These are phyloP conservation scores for Syncephalastrum racemosum DNA, from an alignment of 371 early-diverging fungal genomes.

Conservation along the genomic window DNA sequence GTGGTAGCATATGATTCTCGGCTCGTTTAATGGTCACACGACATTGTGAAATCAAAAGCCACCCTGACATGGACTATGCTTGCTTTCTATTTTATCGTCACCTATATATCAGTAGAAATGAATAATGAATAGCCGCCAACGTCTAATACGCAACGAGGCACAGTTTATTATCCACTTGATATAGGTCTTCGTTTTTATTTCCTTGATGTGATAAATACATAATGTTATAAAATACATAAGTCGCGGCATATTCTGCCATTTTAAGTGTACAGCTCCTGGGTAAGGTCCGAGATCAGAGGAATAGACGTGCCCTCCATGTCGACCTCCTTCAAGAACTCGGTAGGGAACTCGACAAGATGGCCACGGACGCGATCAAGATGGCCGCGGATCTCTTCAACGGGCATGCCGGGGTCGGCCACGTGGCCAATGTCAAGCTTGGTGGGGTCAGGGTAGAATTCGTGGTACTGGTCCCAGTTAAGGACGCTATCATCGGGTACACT, in stretches of 20 bases:
- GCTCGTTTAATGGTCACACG: too few relatives aligned
- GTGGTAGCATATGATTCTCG: too few relatives aligned
- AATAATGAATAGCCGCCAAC: too few relatives aligned
- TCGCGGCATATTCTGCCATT: not conserved
- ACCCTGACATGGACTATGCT: too few relatives aligned
- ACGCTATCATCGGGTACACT: slow-evolving; percentile 79
- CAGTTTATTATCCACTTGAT: not conserved
- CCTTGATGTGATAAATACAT: slow-evolving; percentile 1
- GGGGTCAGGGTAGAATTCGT: slow-evolving; percentile 57
- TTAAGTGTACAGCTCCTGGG: slow-evolving; percentile 48
- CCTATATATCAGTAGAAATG: too few relatives aligned
- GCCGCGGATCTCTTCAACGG: slow-evolving; percentile 46
- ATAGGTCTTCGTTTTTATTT: not conserved
- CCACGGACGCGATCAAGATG: slow-evolving; percentile 55
- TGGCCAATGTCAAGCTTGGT: slow-evolving; percentile 42
- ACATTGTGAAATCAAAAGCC: too few relatives aligned
- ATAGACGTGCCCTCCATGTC: slow-evolving; percentile 47
- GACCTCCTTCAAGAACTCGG: slow-evolving; percentile 67
- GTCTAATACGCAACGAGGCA: too few relatives aligned
- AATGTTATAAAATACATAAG: not conserved
- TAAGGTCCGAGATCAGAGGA: slow-evolving; percentile 37
- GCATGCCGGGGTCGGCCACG: slow-evolving; percentile 41
- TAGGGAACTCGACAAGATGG: slow-evolving; percentile 77
- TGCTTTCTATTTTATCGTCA: too few relatives aligned
- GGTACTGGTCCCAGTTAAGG: slow-evolving; percentile 68